Conservation (phyloP, 495 filamentous ascomycete species). For the Aspergillus taichungensis region DNA sequence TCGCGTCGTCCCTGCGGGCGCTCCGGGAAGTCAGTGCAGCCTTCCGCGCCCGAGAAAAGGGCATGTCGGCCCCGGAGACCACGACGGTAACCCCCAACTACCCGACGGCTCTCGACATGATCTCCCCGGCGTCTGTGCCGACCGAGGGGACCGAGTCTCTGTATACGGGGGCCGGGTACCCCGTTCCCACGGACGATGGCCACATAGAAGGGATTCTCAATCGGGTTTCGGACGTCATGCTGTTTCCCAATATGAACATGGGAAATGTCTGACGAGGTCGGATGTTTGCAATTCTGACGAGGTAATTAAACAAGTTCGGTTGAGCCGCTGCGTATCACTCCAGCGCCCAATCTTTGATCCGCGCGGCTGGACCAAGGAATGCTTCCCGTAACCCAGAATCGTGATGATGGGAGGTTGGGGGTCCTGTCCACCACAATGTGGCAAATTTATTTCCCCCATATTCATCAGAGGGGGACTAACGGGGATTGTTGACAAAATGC, state of each 20-base stretch:
- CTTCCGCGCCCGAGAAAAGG: conserved; percentile 18
- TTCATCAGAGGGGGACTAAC: too few species aligned
- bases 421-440: too few species aligned
- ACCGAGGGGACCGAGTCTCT: conserved; percentile 7
- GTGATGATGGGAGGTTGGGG: too few species aligned
- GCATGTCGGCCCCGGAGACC: conserved; percentile 1
- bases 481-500: too few species aligned
- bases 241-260: conserved; percentile 31
- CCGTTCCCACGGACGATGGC: conserved; percentile 3
- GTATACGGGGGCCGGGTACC: conserved; percentile 5
- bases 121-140: conserved; percentile 20
- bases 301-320: too few species aligned
- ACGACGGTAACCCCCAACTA: conserved; percentile 1
- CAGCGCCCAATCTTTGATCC: neutral
- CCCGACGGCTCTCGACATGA: conserved; percentile 13
- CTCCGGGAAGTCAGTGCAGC: conserved; percentile 31
- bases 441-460: too few species aligned
- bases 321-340: neutral
- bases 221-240: conserved; percentile 35
- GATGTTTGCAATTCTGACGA: neutral
- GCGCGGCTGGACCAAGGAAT: too few species aligned
- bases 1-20: conserved; percentile 32
- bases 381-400: too few species aligned
- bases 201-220: conserved; percentile 17
- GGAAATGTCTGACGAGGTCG: conserved; percentile 4